Conservation (phyloP, 257 asterid genomes). For the Cruciata laevipes region DNA sequence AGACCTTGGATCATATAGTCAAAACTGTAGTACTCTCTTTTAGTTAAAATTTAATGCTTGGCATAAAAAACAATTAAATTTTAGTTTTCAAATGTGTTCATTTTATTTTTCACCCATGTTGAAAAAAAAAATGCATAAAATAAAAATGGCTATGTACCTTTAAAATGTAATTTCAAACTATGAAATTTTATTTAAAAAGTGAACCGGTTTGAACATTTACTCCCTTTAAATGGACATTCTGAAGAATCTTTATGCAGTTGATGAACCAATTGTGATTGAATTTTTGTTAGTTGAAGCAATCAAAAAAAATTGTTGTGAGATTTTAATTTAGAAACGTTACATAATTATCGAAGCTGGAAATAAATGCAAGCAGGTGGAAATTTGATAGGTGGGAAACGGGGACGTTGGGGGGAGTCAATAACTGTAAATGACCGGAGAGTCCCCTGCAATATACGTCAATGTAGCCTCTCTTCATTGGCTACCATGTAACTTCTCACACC, state of each 20-base stretch:
- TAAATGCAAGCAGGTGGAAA: background rate
- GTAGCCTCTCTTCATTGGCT: slow-evolving; percentile 2
- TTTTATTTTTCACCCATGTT: no score
- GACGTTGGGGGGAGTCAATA: background rate
- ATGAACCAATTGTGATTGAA: background rate
- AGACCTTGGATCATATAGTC: background rate
- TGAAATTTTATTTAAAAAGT: background rate
- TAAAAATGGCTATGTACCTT: no score
- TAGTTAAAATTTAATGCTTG: no score
- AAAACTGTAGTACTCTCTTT: background rate
- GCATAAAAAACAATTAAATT: no score
- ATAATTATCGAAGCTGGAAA: background rate
- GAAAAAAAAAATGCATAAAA: no score
- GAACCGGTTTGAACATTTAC: background rate
- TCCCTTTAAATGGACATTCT: background rate
- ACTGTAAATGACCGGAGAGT: background rate
- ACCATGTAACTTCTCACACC: slow-evolving; percentile 7
- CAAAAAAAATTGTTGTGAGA: background rate
- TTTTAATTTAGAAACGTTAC: background rate
- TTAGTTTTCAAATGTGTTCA: no score
- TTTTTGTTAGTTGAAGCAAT: background rate
- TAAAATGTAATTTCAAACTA: no score
- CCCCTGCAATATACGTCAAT: slow-evolving; percentile 8
- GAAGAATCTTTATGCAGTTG: background rate
- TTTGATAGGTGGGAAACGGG: background rate